phyloP scores from a whole-genome alignment of 257 asterid genomes.

The Nicotiana knightiana region DNA sequence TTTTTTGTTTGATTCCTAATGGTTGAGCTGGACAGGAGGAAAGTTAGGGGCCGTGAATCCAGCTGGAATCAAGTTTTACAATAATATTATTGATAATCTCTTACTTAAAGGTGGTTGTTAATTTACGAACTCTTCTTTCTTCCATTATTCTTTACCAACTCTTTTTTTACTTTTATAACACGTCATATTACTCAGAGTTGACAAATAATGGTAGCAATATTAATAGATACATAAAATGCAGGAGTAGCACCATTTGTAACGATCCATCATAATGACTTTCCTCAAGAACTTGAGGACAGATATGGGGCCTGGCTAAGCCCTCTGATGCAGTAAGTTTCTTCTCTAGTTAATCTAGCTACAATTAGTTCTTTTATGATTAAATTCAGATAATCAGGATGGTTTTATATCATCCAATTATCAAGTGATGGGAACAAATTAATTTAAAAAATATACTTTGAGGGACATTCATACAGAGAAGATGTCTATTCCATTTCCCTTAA shows the following conservation, averaged over 20 bases:
- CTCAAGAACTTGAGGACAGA: constrained; percentile 24
- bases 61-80: constrained; percentile 45
- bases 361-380: too few relatives aligned
- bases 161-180: neutral
- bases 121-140: neutral
- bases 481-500: too few relatives aligned
- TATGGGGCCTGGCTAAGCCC: constrained; percentile 34
- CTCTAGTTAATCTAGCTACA: neutral
- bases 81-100: constrained; percentile 47
- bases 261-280: constrained; percentile 24
- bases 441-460: too few relatives aligned
- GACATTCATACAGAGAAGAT: neutral
- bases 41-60: constrained; percentile 44
- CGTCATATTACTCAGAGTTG: neutral
- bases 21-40: constrained; percentile 36
- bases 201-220: neutral
- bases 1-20: neutral
- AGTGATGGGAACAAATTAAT: too few relatives aligned
- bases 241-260: constrained; percentile 38
- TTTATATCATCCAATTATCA: too few relatives aligned
- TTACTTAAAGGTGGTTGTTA: constrained; percentile 38
- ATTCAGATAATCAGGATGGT: too few relatives aligned
- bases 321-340: constrained; percentile 14
- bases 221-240: neutral
- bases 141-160: neutral